Base-by-base conservation (phyloP, 352 stramenopile genomes). In the Phytophthora hibernalis region DNA sequence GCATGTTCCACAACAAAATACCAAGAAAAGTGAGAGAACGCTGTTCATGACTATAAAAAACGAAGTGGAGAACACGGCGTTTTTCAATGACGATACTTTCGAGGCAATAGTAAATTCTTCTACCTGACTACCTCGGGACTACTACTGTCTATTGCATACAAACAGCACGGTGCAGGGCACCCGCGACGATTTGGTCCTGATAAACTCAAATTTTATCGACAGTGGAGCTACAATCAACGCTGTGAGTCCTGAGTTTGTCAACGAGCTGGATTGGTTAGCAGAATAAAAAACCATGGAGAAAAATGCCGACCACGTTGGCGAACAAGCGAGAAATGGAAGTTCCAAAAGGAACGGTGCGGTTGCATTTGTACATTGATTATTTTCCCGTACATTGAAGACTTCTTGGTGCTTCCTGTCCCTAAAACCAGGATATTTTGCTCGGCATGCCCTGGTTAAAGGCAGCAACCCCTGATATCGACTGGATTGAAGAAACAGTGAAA, bases 161-260 rank as follows among this genome's bases (percentile, higher is more conserved):
- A n/a, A n/a, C n/a, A n/a, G n/a, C n/a, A n/a, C n/a, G n/a, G n/a
- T n/a, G n/a, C n/a, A n/a, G n/a, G n/a, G n/a, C n/a, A n/a, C n/a
- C n/a, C n/a, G n/a, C n/a, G n/a, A n/a, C n/a, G n/a, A n/a, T n/a
- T n/a, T n/a, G n/a, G n/a, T n/a, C n/a, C n/a, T n/a, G n/a, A n/a
- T n/a, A n/a, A n/a, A n/a, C n/a, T n/a, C n/a, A 18, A 71, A 67
- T 37, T 59, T 67, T 9, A 62, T 67, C 12, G 56, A 66, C 44
- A 66, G 51, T 40, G 54, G 63, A 28, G 48, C 54, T 18, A 49
- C 47, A 2, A 65, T 65, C 16, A 35, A 66, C 26, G 63, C 26
- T 18, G 48, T 71, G 0, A 65, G 49, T 38, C 63, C 63, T 8
- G 0, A 33, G 55, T 71, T 31, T 61, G 42, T 35, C 9, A 56